Base-by-base conservation (phyloP, 2,329 filamentous ascomycete genomes). In the Bipolaris bicolor region DNA sequence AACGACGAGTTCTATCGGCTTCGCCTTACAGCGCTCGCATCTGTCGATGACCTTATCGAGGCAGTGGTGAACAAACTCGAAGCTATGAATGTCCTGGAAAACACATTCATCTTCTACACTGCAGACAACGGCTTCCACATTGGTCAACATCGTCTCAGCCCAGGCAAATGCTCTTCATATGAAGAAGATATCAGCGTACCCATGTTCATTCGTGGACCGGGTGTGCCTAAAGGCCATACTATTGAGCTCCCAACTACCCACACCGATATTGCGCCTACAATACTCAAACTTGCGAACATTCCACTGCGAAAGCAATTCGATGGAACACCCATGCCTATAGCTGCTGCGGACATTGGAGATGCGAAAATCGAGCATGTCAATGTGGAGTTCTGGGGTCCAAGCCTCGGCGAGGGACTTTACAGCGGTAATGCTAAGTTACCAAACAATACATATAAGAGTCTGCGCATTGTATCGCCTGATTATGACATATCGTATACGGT, bases 31-130 rank as follows among this genome's bases (percentile, higher is more conserved):
- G 67, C 82, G 5, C 66, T 84, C n/a, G 82, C 84, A 59, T 75
- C 80, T 3, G 81, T 85, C 0, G 83, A 85, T 57, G 83, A 85
- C 58, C 72, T 84, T 47, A 77, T 85, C 2, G 79, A 81, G 13
- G 60, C 65, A 0, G 59, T 84, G 3, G 63, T 84, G 4, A 58
- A 67, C 1, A 75, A 74, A 0, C 71, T 84, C 2, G 76, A 80
- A 18, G 56, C 72, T 3, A 74, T 73, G 16, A 74, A 67, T 3
- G 62, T 81, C 13, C 65, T 82, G 11, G 77, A 83, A 83, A 79
- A 83, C 45, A 83, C 74, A 0, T 77, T 75, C 45, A 66, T 77
- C 39, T 64, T 77, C 60, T 77, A 71, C 62, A 68, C 66, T 29
- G 73, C 67, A 4, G 75, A 77, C 59, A 77, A 77, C 56, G 75